Base-by-base conservation (phyloP, 2,329 filamentous ascomycete genomes). In the Aspergillus carbonarius region DNA sequence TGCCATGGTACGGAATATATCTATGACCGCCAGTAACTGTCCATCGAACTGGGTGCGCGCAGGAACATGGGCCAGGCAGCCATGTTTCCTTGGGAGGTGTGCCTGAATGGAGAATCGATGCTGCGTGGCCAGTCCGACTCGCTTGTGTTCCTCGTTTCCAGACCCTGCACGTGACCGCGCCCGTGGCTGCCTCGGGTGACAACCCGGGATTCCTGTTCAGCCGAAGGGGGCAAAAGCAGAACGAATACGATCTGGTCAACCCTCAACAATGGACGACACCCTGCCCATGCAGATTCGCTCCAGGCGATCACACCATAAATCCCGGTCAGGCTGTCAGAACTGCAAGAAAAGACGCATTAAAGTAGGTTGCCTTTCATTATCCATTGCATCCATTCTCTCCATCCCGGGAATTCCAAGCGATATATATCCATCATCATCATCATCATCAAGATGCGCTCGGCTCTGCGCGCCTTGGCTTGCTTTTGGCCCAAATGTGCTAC, bases 301-400 rank as follows among this genome's bases (percentile, higher is more conserved):
- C 4, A 64, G 73, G n/a, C 66, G 67, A 25, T 61, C 70, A 6
- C 73, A 76, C 61, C 65, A 58, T 20, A 76, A 75, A 51, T 75
- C 73, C 8, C 68, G 72, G 0, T 50, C 63, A 13, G 73, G 73
- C 4, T 76, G 73, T 56, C 55, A 51, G 10, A 72, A 70, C 49
- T 76, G 73, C 50, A 74, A 75, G 58, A 66, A 60, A 54, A 61
- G 72, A 6, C 70, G 72, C 13, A 66, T 75, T 8, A 76, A 75
- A 63, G 73, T 74, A 48, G 65, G 69, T 9, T 6, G 6, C 15
- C 44, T 13, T n/a, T n/a, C 61, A 9, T 15, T 39, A n/a, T n/a
- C n/a, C 10, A 18, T 48, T 9, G 6, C 9, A 32, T 32, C 8
- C 30, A 10, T 10, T 9, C 9, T 32, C 1, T 32, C 2, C 9